phyloP scores from a whole-genome alignment of 305 asterid species.

The Plantago coronopus region DNA sequence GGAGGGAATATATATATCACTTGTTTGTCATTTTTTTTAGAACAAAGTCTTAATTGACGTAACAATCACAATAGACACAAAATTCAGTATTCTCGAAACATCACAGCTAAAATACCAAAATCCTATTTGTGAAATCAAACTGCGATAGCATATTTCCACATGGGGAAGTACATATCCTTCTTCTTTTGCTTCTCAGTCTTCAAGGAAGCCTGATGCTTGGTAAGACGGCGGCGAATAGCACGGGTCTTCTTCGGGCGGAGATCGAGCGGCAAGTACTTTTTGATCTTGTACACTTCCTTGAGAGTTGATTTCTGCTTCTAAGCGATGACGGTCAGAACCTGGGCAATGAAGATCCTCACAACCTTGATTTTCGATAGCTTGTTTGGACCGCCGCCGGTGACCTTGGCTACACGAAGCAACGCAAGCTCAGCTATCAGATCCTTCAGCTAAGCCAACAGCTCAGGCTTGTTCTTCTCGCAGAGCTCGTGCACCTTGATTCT shows the following conservation, averaged over 20 bases:
- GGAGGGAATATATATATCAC: too few species aligned
- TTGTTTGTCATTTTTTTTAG: too few species aligned
- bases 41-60: too few species aligned
- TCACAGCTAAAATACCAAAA: too few species aligned
- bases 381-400: constrained; percentile 76
- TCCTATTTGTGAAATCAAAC: too few species aligned
- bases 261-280: constrained; percentile 52
- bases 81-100: too few species aligned
- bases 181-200: too few species aligned
- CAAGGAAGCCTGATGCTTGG: constrained; percentile 43
- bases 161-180: too few species aligned
- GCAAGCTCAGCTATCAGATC: constrained; percentile 82
- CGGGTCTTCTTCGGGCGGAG: constrained; percentile 61
- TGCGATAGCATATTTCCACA: too few species aligned
- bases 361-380: constrained; percentile 72
- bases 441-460: constrained; percentile 57
- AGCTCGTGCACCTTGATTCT: constrained; percentile 74
- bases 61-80: too few species aligned
- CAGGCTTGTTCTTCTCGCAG: constrained; percentile 56
- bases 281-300: constrained; percentile 51
- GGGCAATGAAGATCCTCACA: constrained; percentile 49
- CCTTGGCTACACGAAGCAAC: constrained; percentile 65
- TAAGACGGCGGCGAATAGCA: constrained; percentile 52
- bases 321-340: constrained; percentile 52
- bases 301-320: constrained; percentile 53